Conservation (phyloP, 495 filamentous ascomycete genomes). For the Hyaloscypha hepaticicola region DNA sequence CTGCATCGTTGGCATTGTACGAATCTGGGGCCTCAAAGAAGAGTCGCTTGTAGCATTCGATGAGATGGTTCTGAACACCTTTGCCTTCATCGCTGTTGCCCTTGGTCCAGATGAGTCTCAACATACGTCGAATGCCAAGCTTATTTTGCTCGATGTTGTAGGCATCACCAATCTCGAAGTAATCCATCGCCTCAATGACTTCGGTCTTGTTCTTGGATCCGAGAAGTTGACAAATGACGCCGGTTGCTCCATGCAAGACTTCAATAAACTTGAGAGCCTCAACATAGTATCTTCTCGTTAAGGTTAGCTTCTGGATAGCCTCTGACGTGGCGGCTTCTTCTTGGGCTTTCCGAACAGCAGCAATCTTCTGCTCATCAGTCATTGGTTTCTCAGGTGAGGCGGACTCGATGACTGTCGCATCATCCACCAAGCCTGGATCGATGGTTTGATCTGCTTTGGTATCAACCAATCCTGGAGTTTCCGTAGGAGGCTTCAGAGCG, state of each 20-base stretch:
- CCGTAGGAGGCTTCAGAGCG: conserved; percentile 73
- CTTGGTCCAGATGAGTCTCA: conserved; percentile 97
- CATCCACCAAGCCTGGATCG: conserved; percentile 79
- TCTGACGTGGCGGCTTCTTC: conserved; percentile 70
- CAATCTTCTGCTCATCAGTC: conserved; percentile 56
- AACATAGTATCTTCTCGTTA: conserved; percentile 84
- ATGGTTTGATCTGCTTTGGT: conserved; percentile 57
- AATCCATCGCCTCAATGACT: conserved; percentile 98
- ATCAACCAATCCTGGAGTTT: conserved; percentile 68
- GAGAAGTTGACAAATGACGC: conserved; percentile 77
- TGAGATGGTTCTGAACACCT: conserved; percentile 93
- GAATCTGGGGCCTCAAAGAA: conserved; percentile 92
- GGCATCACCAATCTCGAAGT: conserved; percentile 89
- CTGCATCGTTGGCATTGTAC: conserved; percentile 85
- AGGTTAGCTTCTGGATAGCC: conserved; percentile 76
- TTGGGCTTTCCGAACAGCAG: conserved; percentile 63
- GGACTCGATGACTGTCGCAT: conserved; percentile 78
- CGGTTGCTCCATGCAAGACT: conserved; percentile 79
- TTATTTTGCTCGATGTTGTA: conserved; percentile 94
- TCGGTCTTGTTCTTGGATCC: conserved; percentile 96
- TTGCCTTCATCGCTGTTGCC: conserved; percentile 99
- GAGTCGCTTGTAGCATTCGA: conserved; percentile 92
- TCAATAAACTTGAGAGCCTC: conserved; percentile 95
- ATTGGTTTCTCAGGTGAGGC: conserved; percentile 55
- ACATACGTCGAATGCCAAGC: conserved; percentile 87